phyloP scores from a whole-genome alignment of 2,329 filamentous ascomycete species.

The Biscogniauxia marginata region DNA sequence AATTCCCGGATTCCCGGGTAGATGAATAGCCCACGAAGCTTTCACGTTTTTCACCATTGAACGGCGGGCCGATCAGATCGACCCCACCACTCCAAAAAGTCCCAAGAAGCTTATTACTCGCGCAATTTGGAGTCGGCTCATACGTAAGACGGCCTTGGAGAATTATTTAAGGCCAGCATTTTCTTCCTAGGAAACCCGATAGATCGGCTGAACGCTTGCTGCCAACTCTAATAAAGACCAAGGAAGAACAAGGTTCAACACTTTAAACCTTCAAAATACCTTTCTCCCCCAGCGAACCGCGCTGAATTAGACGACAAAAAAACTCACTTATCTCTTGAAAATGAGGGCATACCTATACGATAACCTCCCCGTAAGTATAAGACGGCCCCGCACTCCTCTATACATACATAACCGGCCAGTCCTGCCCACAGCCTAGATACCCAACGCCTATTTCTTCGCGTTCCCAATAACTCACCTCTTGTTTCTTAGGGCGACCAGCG shows the following conservation, averaged over 20 bases:
- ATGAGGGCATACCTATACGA: conserved; percentile 62
- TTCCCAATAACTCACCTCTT: conserved; percentile 7
- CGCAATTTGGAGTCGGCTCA: background rate
- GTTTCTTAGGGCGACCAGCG: conserved; percentile 81
- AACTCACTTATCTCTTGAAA: conserved; percentile 18
- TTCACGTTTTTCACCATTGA: conserved; percentile 6
- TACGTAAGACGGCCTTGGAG: background rate
- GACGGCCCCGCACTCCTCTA: background rate
- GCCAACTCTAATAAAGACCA: background rate
- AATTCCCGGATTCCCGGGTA: too few species aligned
- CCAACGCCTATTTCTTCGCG: background rate
- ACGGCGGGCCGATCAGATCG: background rate
- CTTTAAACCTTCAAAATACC: background rate
- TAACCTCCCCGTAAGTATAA: conserved; percentile 47
- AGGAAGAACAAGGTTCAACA: background rate
- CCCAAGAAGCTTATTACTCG: background rate
- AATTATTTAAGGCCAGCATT: background rate
- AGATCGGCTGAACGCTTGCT: background rate
- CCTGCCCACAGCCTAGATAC: background rate
- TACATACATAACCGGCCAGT: conserved; percentile 1
- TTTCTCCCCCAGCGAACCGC: background rate
- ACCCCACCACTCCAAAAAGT: background rate
- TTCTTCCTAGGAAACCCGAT: background rate
- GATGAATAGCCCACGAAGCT: background rate
- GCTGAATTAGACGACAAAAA: background rate